Base-by-base conservation (phyloP, 2,329 filamentous ascomycete genomes). In the Beauveria sp. region DNA sequence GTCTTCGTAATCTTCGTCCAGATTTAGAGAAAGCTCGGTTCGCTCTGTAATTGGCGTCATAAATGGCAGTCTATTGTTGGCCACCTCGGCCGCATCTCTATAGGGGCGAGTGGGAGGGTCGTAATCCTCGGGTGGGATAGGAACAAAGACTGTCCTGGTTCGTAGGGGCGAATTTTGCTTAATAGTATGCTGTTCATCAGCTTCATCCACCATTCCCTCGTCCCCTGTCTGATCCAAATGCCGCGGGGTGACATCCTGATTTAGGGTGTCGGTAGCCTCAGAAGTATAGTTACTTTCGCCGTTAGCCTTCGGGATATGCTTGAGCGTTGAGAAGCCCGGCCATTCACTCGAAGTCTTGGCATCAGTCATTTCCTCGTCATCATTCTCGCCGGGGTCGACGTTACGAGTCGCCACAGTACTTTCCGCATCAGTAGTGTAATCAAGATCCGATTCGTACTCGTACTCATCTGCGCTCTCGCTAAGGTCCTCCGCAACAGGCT, bases 1-100 rank as follows among this genome's bases (percentile, higher is more conserved):
- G 12, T 48, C 30, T n/a, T 55, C 59, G 41, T 50, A 61, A 57
- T 84, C 80, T 30, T 83, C 85, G 5, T 84, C 82, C 47, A 88
- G 75, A 41, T 88, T 88, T 5, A 97, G 76, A 0, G 92, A 97
- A 12, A 87, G 89, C 74, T 99, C 94, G 0, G 94, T 99, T 68
- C 91, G 87, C 73, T 99, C 94, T 1, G 94, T 93, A 66, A 99
- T 99, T 1, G 94, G 94, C 0, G 94, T 99, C 94, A 99, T 97
- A 72, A 97, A 99, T 3, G 93, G 94, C 10, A 97, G 80, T 59
- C 92, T 88, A 74, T 92, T 96, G 69, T 97, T 96, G 63, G 92
- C 91, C 73, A 88, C 81, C 71, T 92, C 83, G 41, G 78, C 83
- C 70, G 91, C 85, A 73, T 96, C 90, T 70, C 92, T 87, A 80